Conservation (phyloP, 306 rosid species). For the Ormosia emarginata region DNA sequence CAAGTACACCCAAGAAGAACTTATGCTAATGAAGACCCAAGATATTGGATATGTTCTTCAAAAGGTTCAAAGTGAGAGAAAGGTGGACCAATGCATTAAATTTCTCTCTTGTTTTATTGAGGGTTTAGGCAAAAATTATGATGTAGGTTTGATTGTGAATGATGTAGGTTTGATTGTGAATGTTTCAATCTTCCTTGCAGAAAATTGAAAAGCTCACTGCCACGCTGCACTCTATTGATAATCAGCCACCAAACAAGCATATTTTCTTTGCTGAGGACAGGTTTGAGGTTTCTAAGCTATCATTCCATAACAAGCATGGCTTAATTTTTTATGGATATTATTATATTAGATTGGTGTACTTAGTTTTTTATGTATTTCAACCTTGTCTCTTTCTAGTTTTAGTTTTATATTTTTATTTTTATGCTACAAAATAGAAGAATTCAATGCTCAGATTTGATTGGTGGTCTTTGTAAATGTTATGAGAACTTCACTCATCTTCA, state of each 20-base stretch:
- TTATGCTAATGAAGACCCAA: conserved; percentile 78
- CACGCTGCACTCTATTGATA: conserved; percentile 53
- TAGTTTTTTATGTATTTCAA: background rate
- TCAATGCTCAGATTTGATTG: background rate
- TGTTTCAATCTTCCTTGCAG: conserved; percentile 36
- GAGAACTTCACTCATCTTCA: background rate
- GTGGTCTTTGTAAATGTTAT: background rate
- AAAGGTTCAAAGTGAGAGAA: conserved; percentile 75
- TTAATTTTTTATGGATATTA: background rate
- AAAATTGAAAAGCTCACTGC: conserved; percentile 75
- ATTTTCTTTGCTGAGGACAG: conserved; percentile 72
- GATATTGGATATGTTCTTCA: conserved; percentile 79
- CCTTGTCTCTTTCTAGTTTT: background rate
- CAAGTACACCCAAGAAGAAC: conserved; percentile 69
- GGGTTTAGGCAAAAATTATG: background rate
- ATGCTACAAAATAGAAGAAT: background rate
- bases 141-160: background rate
- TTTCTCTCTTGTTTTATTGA: background rate
- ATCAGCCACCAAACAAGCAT: conserved; percentile 45
- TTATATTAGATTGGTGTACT: background rate
- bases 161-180: background rate
- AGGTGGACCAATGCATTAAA: conserved; percentile 28
- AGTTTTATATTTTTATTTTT: background rate
- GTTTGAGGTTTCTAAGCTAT: conserved; percentile 33
- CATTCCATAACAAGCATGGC: background rate